A percentile compares a stretch with the other conserved stretches of the same genome.
Evolutionary conservation across 345 rosid species (phyloP).

Genomic region (Arabidopsis suecica): DNA sequence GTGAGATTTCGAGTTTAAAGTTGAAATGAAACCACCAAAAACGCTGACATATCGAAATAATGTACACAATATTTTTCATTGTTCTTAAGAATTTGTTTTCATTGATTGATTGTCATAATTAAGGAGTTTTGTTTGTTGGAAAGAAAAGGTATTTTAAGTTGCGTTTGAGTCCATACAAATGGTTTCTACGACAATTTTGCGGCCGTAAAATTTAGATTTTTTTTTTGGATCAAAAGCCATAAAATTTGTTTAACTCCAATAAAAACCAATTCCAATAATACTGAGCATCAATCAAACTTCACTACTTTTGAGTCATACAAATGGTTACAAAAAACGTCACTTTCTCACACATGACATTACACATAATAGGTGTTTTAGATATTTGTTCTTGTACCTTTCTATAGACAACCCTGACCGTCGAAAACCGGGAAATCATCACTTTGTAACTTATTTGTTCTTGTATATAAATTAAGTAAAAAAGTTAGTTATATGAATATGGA

Average conservation of each 20-base stretch:
- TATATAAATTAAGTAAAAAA: too few species aligned
- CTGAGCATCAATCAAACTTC: constrained; percentile 8
- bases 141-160: background rate
- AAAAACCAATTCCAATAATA: background rate
- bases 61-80: too few species aligned
- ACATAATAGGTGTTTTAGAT: constrained; percentile 10
- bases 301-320: background rate
- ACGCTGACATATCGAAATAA: too few species aligned
- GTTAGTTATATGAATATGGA: background rate
- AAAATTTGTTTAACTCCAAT: background rate
- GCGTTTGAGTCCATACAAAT: background rate
- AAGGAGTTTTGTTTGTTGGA: background rate
- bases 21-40: too few species aligned
- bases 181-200: constrained; percentile 12
- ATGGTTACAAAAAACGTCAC: constrained; percentile 20
- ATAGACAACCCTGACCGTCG: background rate
- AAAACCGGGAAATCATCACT: background rate
- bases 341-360: constrained; percentile 7
- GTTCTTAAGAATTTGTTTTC: too few species aligned
- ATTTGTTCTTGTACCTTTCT: background rate
- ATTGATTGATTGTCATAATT: too few species aligned
- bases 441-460: too few species aligned
- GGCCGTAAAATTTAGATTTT: background rate
- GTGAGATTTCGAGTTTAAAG: too few species aligned
- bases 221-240: too few species aligned